Evolutionary conservation across 192 early-diverging fungal species (phyloP), one percentile per base, ranked within the genome.

Genomic region (Entophlyctis luteolus): DNA sequence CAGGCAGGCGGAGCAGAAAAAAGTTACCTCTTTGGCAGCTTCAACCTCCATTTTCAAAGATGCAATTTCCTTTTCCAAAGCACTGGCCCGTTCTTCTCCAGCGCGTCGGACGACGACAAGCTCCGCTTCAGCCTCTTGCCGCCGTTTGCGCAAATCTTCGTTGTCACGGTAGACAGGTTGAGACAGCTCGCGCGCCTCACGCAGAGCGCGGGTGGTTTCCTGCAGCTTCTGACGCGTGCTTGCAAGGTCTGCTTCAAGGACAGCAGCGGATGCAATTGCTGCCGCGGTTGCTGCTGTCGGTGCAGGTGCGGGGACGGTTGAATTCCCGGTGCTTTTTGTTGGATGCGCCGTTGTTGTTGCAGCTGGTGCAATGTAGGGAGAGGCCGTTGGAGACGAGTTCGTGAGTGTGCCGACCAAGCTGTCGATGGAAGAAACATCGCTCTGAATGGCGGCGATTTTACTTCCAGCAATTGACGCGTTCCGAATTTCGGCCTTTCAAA

Each of bases 241-340:
- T 14, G 69, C 36, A 45, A 70, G 50, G 29, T 77, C 72, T 14
- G 48, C 36, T 10, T 32, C 42, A 65, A 62, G 67, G n/a, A n/a
- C n/a, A n/a, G n/a, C n/a, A n/a, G n/a, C n/a, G 20, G 29, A 27
- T 23, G 65, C 10, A 12, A 53, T 58, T 33, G 67, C 39, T 42
- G 39, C n/a, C 8, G 39, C 39, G 8, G 39, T 42, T 12, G n/a
- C 39, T 42, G 8, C 50, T 52, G 50, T 6, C 6, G 50, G 6
- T 8, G 27, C 50, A 22, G 50, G 12, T 8, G 10, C 27, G 39
- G 39, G 8, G n/a, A 42, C 39, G n/a, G 39, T 42, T 42, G 39
- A 42, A n/a, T 42, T 42, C n/a, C 39, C n/a, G 10, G 39, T 42
- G n/a, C 8, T 42, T 8, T n/a, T 42, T 42, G 10, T 42, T 42